Base-by-base conservation (phyloP, 2,329 filamentous ascomycete genomes). In the Ophiostoma novo-ulmi region DNA sequence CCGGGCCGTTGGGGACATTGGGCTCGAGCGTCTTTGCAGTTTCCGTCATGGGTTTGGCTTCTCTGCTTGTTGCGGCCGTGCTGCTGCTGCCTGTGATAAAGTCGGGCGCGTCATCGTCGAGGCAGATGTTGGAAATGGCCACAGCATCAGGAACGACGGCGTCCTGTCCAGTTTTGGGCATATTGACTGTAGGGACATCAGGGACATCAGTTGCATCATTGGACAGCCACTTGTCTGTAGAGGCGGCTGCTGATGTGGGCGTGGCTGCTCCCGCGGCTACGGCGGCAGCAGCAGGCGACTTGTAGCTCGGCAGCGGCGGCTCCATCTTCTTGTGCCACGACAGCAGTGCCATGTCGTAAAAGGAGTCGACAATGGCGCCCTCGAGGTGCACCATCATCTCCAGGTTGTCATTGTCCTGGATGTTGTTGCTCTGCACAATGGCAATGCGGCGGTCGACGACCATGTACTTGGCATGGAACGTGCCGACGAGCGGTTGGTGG, bases 321-420 rank as follows among this genome's bases (percentile, higher is more conserved):
- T 87, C 80, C 0, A 92, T 76, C 0, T 80, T 79, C 72, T 88
- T 88, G 73, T 89, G 82, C 91, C 91, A 94, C 0, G 88, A 90
- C 8, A 93, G 83, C 55, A 93, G 77, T 0, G 89, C 89, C 73
- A 89, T 88, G 73, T 94, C 91, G 76, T 92, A 93, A 35, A 94
- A 79, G 1, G 87, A 87, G 75, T 93, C 89, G 0, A 94, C 91
- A 71, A 94, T 91, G 0, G 90, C 87, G 0, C 91, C 91, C 79
- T 94, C 90, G 0, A 93, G 77, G 70, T 92, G 90, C 2, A 86
- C 83, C 85, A 92, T 88, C 91, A 94, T 93, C 78, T 94, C 91
- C 70, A 93, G 72, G 74, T 94, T 94, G 75, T 91, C 89, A 69
- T 93, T 94, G 73, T 92, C 88, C 78, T 88, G 84, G 68, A 94